Conservation (phyloP, 129 eudicot species). For the Centrapalus pauciflorus region DNA sequence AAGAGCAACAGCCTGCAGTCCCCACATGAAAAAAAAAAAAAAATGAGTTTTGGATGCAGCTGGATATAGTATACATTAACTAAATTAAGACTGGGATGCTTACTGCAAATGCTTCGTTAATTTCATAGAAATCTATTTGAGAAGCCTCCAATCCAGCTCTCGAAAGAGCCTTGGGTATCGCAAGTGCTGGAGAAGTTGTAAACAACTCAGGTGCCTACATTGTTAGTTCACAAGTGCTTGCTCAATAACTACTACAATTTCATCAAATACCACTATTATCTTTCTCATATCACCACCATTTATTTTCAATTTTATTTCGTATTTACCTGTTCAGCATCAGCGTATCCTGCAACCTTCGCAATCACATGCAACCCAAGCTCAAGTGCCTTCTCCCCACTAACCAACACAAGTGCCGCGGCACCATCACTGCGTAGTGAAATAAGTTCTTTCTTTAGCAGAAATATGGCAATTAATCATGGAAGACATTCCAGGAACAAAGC, state of each 20-base stretch:
- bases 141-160: constrained; percentile 78
- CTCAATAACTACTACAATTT: neutral
- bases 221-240: constrained; percentile 2
- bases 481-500: neutral
- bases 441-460: constrained; percentile 1
- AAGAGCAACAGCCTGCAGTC: constrained; percentile 74
- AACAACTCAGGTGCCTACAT: constrained; percentile 78
- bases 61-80: neutral
- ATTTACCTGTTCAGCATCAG: constrained; percentile 72
- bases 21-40: constrained; percentile 18
- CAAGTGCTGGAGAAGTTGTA: constrained; percentile 87
- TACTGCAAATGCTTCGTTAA: constrained; percentile 94
- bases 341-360: constrained; percentile 75
- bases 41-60: constrained; percentile 14
- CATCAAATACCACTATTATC: neutral
- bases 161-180: constrained; percentile 83
- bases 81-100: constrained; percentile 9
- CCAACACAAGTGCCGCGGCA: constrained; percentile 82
- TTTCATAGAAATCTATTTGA: constrained; percentile 79
- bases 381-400: constrained; percentile 71
- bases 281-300: neutral
- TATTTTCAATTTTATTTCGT: neutral
- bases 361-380: constrained; percentile 69
- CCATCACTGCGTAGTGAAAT: constrained; percentile 60
- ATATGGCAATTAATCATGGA: neutral